These are phyloP conservation scores for Tagetes erecta DNA, from an alignment of 129 eudicot genomes.

Conservation along the genomic window DNA sequence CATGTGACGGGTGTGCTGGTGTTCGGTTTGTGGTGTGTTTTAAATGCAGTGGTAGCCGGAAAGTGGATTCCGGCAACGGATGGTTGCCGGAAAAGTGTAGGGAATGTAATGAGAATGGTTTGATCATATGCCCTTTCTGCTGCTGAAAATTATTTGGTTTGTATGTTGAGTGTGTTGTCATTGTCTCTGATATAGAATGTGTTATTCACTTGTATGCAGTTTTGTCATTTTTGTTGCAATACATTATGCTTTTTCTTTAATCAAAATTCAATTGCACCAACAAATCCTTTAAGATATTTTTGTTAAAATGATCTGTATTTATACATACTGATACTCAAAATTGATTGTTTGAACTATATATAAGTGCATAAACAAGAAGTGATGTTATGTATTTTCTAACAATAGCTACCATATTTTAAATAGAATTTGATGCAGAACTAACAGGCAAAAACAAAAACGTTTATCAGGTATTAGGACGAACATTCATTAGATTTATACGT, in stretches of 20 bases:
- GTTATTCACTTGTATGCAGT: conserved; percentile 28
- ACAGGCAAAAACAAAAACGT: conserved; percentile 1
- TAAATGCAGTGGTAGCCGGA: conserved; percentile 75
- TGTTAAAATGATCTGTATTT: not conserved
- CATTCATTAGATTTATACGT: conserved; percentile 3
- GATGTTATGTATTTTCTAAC: too few species aligned
- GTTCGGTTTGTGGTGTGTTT: conserved; percentile 69
- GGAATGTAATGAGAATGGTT: conserved; percentile 85
- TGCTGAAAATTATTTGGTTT: conserved; percentile 41
- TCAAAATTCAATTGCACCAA: not conserved
- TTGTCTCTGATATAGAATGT: conserved; percentile 27
- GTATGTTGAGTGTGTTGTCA: conserved; percentile 29
- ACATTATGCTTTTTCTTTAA: not conserved
- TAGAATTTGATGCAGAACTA: not conserved
- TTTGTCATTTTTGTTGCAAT: conserved; percentile 21
- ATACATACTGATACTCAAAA: not conserved
- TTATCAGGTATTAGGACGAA: conserved; percentile 3
- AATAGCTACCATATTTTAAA: too few species aligned
- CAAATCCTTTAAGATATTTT: not conserved
- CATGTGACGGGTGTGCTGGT: conserved; percentile 73
- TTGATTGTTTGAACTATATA: not conserved
- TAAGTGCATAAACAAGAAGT: not conserved
- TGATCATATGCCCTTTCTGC: conserved; percentile 73
- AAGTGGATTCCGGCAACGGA: conserved; percentile 40
- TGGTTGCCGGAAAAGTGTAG: conserved; percentile 41